Conservation (phyloP, 2,329 filamentous ascomycete species). For the Bipolaris oryzae region DNA sequence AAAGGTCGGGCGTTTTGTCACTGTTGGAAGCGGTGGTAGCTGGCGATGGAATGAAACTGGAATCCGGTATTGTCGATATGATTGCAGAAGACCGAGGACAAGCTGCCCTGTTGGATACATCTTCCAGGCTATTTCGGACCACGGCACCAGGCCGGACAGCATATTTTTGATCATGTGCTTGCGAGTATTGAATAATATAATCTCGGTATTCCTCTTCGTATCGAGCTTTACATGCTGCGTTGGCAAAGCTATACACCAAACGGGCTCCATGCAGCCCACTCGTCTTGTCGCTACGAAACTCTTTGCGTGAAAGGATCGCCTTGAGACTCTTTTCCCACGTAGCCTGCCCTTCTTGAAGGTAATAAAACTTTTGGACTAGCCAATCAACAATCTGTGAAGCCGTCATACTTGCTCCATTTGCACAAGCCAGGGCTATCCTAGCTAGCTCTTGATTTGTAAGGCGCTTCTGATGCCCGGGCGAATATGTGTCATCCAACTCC, state of each 20-base stretch:
- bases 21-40: neutral
- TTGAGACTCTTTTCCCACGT: constrained; percentile 23
- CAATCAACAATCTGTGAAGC: constrained; percentile 16
- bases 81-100: neutral
- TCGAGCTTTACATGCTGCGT: constrained; percentile 3
- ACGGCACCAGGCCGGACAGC: neutral
- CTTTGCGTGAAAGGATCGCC: constrained; percentile 17
- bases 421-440: constrained; percentile 22
- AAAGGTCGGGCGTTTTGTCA: constrained; percentile 4
- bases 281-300: constrained; percentile 16
- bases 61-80: neutral
- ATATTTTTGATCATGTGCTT: neutral
- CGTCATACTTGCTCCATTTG: constrained; percentile 16
- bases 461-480: neutral
- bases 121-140: neutral
- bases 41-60: neutral
- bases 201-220: constrained; percentile 5
- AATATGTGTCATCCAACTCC: neutral
- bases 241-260: constrained; percentile 10
- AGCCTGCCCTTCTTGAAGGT: constrained; percentile 13
- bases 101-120: neutral
- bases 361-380: constrained; percentile 17
- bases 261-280: neutral
- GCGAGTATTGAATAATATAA: neutral
- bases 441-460: constrained; percentile 15